Base-by-base conservation (phyloP, 495 filamentous ascomycete genomes). In the Tuber umbilicatum region DNA sequence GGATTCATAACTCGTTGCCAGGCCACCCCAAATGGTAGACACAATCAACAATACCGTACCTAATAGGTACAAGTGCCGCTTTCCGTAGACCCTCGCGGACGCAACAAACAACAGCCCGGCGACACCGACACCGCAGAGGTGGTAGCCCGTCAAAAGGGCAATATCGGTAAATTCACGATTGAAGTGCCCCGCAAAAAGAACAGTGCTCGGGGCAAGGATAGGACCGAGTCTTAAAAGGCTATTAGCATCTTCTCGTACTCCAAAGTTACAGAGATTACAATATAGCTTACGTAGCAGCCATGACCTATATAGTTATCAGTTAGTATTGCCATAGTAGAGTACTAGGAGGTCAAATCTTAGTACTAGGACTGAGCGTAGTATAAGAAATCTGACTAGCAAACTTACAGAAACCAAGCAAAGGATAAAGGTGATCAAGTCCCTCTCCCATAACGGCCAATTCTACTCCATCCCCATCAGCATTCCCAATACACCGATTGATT, bases 371-470 rank as follows among this genome's bases (percentile, higher is more conserved):
- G 31, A 43, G 37, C 27, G 23, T 19, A 43, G 39, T 74, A 78
- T 68, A 75, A 27, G 55, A 35, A 50, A 39, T 14, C 40, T 43
- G n/a, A 4, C 23, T 27, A n/a, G 12, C 12, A 31, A 64, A 38
- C 80, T 72, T 69, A 97, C 90, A 60, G 93, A 90, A 38, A 90
- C 86, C 74, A 94, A 83, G 64, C 91, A 97, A 31, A 97, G 87
- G 74, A 92, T 88, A 73, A 89, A 84, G 75, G 92, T 90, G 79
- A 95, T 94, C 67, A 90, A 77, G 77, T 97, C 94, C 79, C 93
- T 92, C 79, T 89, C 90, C 92, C 92, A 94, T 77, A 94, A 82
- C 60, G 94, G 90, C 94, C 94, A 97, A 82, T 97, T 97, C 90
- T 93, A 81, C 38, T 23, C 60, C n/a, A 55, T 41, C 68, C 41